Percentiles rank a stretch among this genome's conserved stretches.
Evolutionary conservation across 1,284 basidiomycete genomes (phyloP).

Genomic region (Amylostereum areolatum): DNA sequence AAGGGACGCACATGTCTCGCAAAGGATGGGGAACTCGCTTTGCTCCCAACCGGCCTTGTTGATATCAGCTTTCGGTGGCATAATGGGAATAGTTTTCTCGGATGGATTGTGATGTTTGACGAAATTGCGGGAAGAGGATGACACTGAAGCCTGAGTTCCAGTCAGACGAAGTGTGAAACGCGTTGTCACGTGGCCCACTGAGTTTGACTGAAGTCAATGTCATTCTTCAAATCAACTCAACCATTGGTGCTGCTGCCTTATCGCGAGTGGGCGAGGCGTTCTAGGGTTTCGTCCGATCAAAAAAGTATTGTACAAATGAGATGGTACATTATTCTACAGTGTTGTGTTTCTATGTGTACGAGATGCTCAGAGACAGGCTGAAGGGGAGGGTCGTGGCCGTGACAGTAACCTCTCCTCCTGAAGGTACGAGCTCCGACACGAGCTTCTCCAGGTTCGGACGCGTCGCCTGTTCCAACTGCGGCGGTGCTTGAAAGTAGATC

Average conservation of each 20-base stretch:
- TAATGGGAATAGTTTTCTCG: slow-evolving; percentile 2
- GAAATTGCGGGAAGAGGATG: no score
- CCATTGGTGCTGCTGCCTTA: no score
- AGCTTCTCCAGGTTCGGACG: slow-evolving; percentile 85
- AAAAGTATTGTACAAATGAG: no score
- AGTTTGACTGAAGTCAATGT: no score
- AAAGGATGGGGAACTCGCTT: slow-evolving; percentile 85
- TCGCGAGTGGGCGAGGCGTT: no score
- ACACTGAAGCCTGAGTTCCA: no score
- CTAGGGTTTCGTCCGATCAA: no score
- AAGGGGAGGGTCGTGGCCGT: slow-evolving; percentile 89
- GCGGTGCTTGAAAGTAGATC: slow-evolving; percentile 91
- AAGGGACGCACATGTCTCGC: slow-evolving; percentile 76
- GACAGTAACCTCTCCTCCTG: slow-evolving; percentile 78
- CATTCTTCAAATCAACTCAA: no score
- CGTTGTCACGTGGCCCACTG: no score
- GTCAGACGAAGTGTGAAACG: no score
- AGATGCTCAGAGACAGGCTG: slow-evolving; percentile 68
- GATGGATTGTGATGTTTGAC: background rate
- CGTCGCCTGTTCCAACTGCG: slow-evolving; percentile 83
- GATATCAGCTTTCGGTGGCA: slow-evolving; percentile 70
- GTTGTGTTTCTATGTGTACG: slow-evolving; percentile 36
- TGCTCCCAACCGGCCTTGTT: slow-evolving; percentile 91
- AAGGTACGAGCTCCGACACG: slow-evolving; percentile 72
- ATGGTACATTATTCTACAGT: no score